Evolutionary conservation across 306 rosid species (phyloP), one percentile per base, ranked within the genome.

Genomic region (Inga laurina): DNA sequence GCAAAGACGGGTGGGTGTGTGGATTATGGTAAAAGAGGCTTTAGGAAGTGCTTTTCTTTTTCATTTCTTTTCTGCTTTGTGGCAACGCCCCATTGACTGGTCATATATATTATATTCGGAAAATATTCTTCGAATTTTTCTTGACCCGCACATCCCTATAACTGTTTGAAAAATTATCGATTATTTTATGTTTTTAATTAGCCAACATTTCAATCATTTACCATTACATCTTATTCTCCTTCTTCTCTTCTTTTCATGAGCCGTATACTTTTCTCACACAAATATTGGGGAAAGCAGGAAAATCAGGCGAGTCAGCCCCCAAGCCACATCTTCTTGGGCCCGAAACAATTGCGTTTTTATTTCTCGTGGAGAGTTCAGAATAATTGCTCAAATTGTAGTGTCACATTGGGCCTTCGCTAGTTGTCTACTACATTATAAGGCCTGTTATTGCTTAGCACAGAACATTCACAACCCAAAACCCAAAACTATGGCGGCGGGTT

Each of bases 31-130:
- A 61, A 68, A 68, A 68, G 74, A 37, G 27, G 15, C 74, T 68
- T 68, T 68, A 68, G 72, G 72, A 66, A 14, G 72, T 66, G 45
- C 73, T 27, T 68, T 35, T 35, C 46, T 68, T 68, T 69, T 69
- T 22, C 12, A 16, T 37, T 69, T 44, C 45, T 39, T 69, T 69
- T 19, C 4, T 19, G 64, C 64, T 57, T 57, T 54, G 73, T 43
- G 44, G 24, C 22, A 11, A 35, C 44, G 72, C 46, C 72, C 22
- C 10, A 7, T 67, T 67, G 72, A 67, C 72, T 35, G 21, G 45
- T 67, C 72, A 34, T 16, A 32, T 27, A 64, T 64, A 64, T 12
- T 57, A 57, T 57, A 57, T 57, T 57, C 64, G 4, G 30, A 8
- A 57, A 54, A 7, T 15, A 51, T 3, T 15, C 57, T 51, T 3